These are phyloP conservation scores for Candida insectalens DNA, from an alignment of 805 yeast genomes.

Conservation along the genomic window DNA sequence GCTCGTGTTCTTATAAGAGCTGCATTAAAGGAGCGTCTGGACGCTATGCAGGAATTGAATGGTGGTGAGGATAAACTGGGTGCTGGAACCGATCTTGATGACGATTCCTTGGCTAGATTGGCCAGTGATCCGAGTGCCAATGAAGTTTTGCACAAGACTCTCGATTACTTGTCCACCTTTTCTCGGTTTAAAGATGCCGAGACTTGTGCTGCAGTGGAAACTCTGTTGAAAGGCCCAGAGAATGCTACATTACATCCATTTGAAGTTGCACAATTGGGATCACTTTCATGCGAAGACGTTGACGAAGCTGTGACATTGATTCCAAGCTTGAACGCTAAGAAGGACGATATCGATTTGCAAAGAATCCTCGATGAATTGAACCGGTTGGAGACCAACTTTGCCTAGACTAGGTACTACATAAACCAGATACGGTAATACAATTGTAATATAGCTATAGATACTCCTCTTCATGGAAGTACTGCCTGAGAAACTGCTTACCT, in stretches of 20 bases:
- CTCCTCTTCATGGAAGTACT: conserved; percentile 23
- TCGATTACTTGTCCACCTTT: conserved; percentile 77
- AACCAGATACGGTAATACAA: conserved; percentile 19
- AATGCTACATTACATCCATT: conserved; percentile 82
- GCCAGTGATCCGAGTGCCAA: conserved; percentile 66
- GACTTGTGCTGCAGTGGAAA: conserved; percentile 89
- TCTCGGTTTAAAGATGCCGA: conserved; percentile 88
- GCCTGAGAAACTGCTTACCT: conserved; percentile 48
- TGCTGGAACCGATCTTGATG: conserved; percentile 28
- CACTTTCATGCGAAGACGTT: conserved; percentile 89
- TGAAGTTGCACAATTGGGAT: conserved; percentile 81
- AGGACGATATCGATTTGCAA: conserved; percentile 79
- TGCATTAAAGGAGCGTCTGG: conserved; percentile 69
- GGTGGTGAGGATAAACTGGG: conserved; percentile 15
- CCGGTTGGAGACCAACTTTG: conserved; percentile 38
- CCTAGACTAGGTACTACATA: conserved; percentile 14
- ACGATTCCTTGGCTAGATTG: conserved; percentile 38
- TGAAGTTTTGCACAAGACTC: conserved; percentile 84
- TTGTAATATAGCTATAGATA: conserved; percentile 7
- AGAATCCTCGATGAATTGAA: conserved; percentile 81
- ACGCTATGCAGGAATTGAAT: conserved; percentile 33
- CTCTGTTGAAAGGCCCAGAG: conserved; percentile 64
- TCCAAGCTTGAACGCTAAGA: conserved; percentile 77
- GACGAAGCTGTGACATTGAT: conserved; percentile 93
- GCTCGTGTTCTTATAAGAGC: conserved; percentile 85